phyloP scores from a whole-genome alignment of 139 green algal genomes.

The Chlorella sp. region DNA sequence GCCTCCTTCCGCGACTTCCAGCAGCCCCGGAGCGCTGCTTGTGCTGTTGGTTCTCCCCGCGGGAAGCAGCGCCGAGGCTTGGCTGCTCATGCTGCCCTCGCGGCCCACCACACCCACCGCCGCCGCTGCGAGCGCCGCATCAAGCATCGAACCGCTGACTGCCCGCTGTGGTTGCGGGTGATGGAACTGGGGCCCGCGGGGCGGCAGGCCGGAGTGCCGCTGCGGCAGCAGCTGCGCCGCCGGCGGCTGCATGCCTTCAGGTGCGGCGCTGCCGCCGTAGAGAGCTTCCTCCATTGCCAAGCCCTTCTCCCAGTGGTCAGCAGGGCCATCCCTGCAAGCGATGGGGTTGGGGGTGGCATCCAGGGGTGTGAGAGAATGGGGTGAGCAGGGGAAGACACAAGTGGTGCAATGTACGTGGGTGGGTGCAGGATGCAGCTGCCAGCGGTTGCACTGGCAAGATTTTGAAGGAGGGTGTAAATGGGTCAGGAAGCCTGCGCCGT shows the following conservation, averaged over 20 bases:
- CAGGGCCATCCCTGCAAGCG: neutral
- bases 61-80: neutral
- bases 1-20: neutral
- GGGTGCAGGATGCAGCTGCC: too few species aligned
- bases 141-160: neutral
- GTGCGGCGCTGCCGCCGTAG: neutral
- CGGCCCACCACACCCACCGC: neutral
- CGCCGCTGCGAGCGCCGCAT: neutral
- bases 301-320: conserved; percentile 38
- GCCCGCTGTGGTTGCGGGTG: neutral
- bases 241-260: neutral
- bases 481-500: too few species aligned
- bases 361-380: neutral
- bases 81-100: neutral
- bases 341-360: neutral
- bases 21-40: neutral
- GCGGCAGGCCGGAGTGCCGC: conserved; percentile 12
- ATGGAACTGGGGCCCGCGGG: neutral
- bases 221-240: neutral
- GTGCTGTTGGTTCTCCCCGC: neutral
- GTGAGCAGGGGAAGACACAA: neutral
- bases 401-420: too few species aligned
- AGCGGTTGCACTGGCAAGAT: neutral
- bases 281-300: conserved; percentile 42
- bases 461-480: too few species aligned